Conservation (phyloP, 78 protist genomes). For the Dictyostelium capitatum region DNA sequence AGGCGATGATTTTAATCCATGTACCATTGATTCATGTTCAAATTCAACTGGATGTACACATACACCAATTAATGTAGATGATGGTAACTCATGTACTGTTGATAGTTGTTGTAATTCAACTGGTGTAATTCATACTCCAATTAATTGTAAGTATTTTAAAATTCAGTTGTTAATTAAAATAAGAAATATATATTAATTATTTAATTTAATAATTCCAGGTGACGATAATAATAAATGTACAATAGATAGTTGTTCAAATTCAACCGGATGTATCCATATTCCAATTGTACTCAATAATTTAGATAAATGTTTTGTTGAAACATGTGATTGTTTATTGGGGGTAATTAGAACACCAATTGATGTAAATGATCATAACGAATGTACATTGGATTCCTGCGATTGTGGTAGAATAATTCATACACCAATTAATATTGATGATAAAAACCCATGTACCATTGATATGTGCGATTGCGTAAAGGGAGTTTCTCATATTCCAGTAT, state of each 20-base stretch:
- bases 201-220: not conserved
- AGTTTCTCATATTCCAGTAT: not conserved
- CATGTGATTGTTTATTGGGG: not conserved
- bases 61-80: not conserved
- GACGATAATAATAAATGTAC: slow-evolving; percentile 54
- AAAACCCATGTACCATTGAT: slow-evolving; percentile 18
- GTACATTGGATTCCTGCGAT: slow-evolving; percentile 15
- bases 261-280: not conserved
- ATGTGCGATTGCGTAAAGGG: not conserved
- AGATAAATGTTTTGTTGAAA: slow-evolving; percentile 40
- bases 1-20: slow-evolving; percentile 26
- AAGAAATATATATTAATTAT: too few species aligned
- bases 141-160: not conserved
- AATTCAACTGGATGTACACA: not conserved
- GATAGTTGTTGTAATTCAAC: slow-evolving; percentile 23
- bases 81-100: not conserved
- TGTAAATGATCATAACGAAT: not conserved
- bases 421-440: slow-evolving; percentile 12
- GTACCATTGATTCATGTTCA: slow-evolving; percentile 33
- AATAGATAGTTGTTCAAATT: slow-evolving; percentile 4
- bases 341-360: not conserved
- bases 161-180: too few species aligned
- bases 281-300: slow-evolving; percentile 46
- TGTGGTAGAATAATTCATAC: not conserved
- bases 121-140: slow-evolving; percentile 20